Evolutionary conservation across 2,329 filamentous ascomycete species (phyloP), one percentile per base, ranked within the genome.

Genomic region (Colletotrichum sidae): DNA sequence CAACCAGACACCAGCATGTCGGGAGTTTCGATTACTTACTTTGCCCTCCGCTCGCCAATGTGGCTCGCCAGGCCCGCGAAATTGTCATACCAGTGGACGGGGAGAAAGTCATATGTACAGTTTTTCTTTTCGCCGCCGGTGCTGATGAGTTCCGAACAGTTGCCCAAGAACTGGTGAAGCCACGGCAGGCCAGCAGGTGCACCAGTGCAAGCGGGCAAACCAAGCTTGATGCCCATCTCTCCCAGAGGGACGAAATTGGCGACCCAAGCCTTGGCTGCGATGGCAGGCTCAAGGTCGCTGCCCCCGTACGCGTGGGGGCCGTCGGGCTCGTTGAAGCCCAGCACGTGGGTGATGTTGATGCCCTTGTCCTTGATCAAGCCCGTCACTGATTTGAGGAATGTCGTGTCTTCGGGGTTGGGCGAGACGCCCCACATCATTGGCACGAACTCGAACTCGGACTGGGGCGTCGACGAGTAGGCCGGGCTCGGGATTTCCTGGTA

Each of bases 271-370:
- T 83, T 75, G 2, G 92, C 92, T 0, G 92, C 92, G 1, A 78
- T 74, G 8, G 79, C 74, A 0, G 91, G 87, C 2, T 81, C 73
- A 25, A 94, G 79, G 68, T 86, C 80, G 68, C 86, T 90, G 4
- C 92, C 92, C 45, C 90, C 90, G 8, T 80, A 83, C 2, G 73
- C 71, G 1, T 72, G 69, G 2, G 79, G 75, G 13, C 85, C 87
- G 72, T 95, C 91, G 0, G 92, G 92, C 74, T 96, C 92, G 77
- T 96, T 95, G 81, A 94, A 94, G 35, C 82, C 85, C n/a, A 95
- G 80, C 2, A 92, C 86, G 71, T 92, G 86, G 11, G 80, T 84
- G 72, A 94, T 87, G 68, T 90, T 88, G 68, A 79, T 75, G 6
- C 83, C 83, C 42, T 80, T 80, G 44, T 76, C 70, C 50, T 80